A percentile compares a stretch with the other conserved stretches of the same genome.
Evolutionary conservation across 352 stramenopile species (phyloP).

Genomic region (Lagenidium sp.): DNA sequence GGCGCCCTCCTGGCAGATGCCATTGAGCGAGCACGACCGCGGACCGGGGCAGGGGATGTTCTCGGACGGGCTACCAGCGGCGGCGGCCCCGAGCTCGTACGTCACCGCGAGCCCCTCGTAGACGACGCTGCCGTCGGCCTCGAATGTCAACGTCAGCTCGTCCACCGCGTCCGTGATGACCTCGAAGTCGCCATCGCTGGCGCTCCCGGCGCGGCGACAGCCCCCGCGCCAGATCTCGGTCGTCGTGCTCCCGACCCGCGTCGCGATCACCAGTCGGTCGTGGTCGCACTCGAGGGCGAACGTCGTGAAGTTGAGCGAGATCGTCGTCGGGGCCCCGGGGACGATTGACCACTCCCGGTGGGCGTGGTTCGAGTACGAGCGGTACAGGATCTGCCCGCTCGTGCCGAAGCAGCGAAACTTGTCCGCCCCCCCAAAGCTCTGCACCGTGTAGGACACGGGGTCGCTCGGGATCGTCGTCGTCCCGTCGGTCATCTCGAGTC

Average conservation of each 20-base stretch:
- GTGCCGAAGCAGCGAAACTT: conserved; percentile 6
- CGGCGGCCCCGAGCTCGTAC: conserved; percentile 20
- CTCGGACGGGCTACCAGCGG: neutral
- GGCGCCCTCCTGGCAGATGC: conserved; percentile 26
- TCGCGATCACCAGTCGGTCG: conserved; percentile 24
- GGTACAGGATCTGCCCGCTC: conserved; percentile 8
- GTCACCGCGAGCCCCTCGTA: conserved; percentile 32
- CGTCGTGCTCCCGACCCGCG: conserved; percentile 3
- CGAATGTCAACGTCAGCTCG: conserved; percentile 24
- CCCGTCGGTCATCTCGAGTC: conserved; percentile 13
- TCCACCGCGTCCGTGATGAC: conserved; percentile 23
- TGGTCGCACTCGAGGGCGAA: conserved; percentile 62
- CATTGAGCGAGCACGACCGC: conserved; percentile 31
- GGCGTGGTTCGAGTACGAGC: conserved; percentile 26
- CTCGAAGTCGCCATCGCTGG: conserved; percentile 27
- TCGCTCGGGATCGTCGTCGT: conserved; percentile 20
- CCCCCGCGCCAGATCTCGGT: conserved; percentile 36
- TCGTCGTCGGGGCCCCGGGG: conserved; percentile 7
- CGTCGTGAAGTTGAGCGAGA: conserved; percentile 29
- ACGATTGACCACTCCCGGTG: conserved; percentile 31
- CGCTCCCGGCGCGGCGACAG: conserved; percentile 33
- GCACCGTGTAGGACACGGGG: conserved; percentile 1
- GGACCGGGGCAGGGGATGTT: conserved; percentile 29
- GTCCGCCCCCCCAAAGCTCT: neutral
- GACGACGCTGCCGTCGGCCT: conserved; percentile 27